A percentile compares a stretch with the other conserved stretches of the same genome.
phyloP scores from a whole-genome alignment of 169 alveolate species.

The Cytauxzoon felis region DNA sequence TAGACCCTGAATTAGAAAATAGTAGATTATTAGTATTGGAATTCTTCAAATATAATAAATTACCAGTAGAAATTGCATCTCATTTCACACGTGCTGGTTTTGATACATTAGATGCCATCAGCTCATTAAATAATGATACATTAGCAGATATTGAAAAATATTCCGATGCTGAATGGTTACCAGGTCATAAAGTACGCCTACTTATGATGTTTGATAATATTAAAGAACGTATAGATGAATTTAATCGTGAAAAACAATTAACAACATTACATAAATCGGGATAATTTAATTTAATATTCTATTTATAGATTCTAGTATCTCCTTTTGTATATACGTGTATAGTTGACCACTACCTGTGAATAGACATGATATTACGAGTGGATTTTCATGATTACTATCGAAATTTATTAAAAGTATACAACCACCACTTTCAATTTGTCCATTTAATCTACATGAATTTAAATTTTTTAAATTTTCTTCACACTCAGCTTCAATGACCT shows the following conservation, averaged over 20 bases:
- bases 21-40: slow-evolving; percentile 78
- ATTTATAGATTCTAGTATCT: background rate
- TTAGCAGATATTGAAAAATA: slow-evolving; percentile 81
- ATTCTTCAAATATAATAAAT: slow-evolving; percentile 77
- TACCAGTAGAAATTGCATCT: slow-evolving; percentile 81
- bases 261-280: slow-evolving; percentile 9
- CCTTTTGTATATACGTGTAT: slow-evolving; percentile 3
- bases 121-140: slow-evolving; percentile 77
- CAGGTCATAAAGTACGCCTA: slow-evolving; percentile 83
- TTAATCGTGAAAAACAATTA: slow-evolving; percentile 62
- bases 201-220: slow-evolving; percentile 69
- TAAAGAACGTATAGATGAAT: slow-evolving; percentile 60
- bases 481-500: slow-evolving; percentile 21
- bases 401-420: slow-evolving; percentile 11
- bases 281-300: background rate
- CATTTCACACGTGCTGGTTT: slow-evolving; percentile 85
- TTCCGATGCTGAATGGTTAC: slow-evolving; percentile 81
- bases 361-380: background rate
- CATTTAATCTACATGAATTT: slow-evolving; percentile 14
- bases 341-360: background rate
- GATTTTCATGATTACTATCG: background rate
- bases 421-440: slow-evolving; percentile 44
- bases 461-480: slow-evolving; percentile 10
- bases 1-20: slow-evolving; percentile 82
- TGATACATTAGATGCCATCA: slow-evolving; percentile 83